phyloP scores from a whole-genome alignment of 768 basidiomycete genomes.

The Kwoniella bestiolae region DNA sequence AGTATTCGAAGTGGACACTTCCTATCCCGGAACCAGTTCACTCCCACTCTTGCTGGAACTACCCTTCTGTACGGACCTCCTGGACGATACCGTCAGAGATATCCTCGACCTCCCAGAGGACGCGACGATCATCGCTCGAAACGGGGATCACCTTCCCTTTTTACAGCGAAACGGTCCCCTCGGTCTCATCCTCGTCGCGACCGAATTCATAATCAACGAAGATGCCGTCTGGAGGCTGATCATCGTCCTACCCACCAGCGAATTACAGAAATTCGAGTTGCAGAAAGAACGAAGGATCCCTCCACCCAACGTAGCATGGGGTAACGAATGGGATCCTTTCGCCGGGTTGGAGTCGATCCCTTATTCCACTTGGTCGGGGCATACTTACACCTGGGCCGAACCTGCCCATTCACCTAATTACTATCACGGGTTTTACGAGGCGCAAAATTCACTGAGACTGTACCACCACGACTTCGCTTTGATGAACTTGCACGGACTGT shows the following conservation, averaged over 20 bases:
- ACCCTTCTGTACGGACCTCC: slow-evolving; percentile 2
- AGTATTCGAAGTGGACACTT: slow-evolving; percentile 6
- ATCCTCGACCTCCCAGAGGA: not conserved
- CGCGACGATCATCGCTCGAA: not conserved
- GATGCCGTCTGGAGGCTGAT: not conserved
- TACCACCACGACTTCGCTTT: not conserved
- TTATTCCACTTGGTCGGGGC: not conserved
- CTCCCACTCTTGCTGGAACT: slow-evolving; percentile 14
- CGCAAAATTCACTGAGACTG: slow-evolving; percentile 9
- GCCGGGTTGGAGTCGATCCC: not conserved
- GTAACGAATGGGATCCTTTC: slow-evolving; percentile 9
- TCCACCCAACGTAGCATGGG: not conserved
- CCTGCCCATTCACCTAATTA: slow-evolving; percentile 2
- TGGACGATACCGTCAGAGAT: not conserved
- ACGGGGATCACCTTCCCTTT: not conserved
- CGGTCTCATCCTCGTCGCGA: slow-evolving; percentile 6
- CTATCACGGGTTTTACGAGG: slow-evolving; percentile 15
- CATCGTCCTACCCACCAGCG: not conserved
- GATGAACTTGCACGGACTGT: not conserved
- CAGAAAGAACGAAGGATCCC: not conserved
- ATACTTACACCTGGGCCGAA: slow-evolving; percentile 9
- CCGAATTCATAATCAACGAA: slow-evolving; percentile 10
- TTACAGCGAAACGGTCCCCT: slow-evolving; percentile 2
- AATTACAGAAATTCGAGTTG: slow-evolving; percentile 4
- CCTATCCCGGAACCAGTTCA: slow-evolving; percentile 8